Evolutionary conservation across 73 alveolate species (phyloP).

Genomic region (Stentor coeruleus): DNA sequence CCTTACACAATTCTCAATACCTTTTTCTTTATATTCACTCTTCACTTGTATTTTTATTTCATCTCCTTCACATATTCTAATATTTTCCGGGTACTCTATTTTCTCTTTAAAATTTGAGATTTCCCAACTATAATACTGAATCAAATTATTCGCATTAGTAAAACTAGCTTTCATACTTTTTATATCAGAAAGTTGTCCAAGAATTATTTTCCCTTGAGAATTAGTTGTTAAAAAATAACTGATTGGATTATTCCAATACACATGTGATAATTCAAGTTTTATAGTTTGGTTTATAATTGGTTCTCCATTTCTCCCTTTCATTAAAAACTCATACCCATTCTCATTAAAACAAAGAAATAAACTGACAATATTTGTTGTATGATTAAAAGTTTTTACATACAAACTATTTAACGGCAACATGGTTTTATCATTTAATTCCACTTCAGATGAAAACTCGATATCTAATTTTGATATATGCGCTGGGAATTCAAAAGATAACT

Average conservation of each 20-base stretch:
- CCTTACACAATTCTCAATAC: neutral
- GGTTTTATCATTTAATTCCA: constrained; percentile 35
- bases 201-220: constrained; percentile 30
- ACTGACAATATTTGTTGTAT: neutral
- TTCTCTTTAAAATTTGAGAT: neutral
- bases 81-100: neutral
- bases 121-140: neutral
- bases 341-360: constrained; percentile 36
- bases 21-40: neutral
- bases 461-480: constrained; percentile 55
- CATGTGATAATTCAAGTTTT: neutral
- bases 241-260: neutral
- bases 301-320: constrained; percentile 24
- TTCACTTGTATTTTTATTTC: neutral
- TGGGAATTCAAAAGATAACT: constrained; percentile 78
- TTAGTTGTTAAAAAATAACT: constrained; percentile 2
- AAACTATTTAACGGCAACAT: neutral
- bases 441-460: constrained; percentile 48
- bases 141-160: neutral
- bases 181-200: constrained; percentile 23
- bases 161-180: neutral
- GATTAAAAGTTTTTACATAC: neutral
- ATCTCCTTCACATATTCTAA: constrained; percentile 8
- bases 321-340: constrained; percentile 41
- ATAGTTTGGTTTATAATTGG: neutral